Evolutionary conservation across 2,329 filamentous ascomycete species (phyloP).

Genomic region (Pestalotiopsis sp.): DNA sequence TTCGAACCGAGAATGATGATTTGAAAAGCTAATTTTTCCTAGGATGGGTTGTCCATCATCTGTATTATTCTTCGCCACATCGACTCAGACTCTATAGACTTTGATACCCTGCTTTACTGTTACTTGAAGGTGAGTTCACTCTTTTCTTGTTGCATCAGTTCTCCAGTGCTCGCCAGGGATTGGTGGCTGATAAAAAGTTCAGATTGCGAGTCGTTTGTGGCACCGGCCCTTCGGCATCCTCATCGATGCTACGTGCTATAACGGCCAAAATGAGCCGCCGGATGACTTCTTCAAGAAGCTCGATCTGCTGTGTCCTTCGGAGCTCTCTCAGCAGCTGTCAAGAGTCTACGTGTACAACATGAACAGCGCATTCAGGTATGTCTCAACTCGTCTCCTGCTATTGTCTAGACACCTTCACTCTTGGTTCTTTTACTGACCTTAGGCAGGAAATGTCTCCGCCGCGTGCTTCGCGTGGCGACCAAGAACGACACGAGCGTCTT

Average conservation of each 20-base stretch:
- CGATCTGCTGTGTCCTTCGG: conserved; percentile 62
- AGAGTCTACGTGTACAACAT: conserved; percentile 73
- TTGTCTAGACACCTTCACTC: not conserved
- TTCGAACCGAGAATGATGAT: not conserved
- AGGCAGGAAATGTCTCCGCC: conserved; percentile 62
- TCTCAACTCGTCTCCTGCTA: not conserved
- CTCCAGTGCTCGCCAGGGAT: not conserved
- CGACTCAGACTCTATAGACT: conserved; percentile 65
- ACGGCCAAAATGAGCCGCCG: conserved; percentile 65
- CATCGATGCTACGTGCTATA: conserved; percentile 71
- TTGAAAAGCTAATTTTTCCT: not conserved
- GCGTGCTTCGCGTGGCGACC: conserved; percentile 61
- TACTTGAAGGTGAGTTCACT: conserved; percentile 59
- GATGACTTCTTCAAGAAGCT: conserved; percentile 67
- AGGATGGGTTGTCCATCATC: conserved; percentile 69
- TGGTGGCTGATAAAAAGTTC: not conserved
- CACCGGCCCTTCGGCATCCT: conserved; percentile 69
- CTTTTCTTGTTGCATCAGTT: not conserved
- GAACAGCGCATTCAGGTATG: conserved; percentile 68
- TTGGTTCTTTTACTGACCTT: conserved; percentile 3
- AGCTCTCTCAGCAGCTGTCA: conserved; percentile 59
- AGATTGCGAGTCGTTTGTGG: conserved; percentile 72
- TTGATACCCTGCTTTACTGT: conserved; percentile 66
- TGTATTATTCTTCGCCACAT: conserved; percentile 70
- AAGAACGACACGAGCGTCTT: conserved; percentile 63